Evolutionary conservation across 2,329 filamentous ascomycete species (phyloP).

Genomic region (Magnaporthiopsis rhizophila): DNA sequence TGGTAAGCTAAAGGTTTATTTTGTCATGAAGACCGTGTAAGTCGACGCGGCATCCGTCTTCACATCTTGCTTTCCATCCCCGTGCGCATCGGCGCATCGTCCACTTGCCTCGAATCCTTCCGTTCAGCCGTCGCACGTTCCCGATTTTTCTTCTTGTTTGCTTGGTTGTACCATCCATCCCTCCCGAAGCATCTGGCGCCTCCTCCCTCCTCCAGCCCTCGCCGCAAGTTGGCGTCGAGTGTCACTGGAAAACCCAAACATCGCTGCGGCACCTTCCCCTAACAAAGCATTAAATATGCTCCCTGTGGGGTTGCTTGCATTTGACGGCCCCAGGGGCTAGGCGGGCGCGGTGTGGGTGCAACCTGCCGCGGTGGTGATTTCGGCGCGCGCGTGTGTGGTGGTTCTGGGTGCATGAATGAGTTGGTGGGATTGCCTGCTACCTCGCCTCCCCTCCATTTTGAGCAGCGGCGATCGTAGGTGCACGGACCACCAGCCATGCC

Average conservation of each 20-base stretch:
- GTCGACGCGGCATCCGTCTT: neutral
- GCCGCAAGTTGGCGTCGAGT: neutral
- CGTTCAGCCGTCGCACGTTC: neutral
- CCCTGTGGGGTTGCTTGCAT: neutral
- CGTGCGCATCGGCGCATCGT: neutral
- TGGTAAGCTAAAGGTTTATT: neutral
- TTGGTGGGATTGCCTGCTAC: neutral
- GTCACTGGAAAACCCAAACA: neutral
- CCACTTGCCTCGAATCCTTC: neutral
- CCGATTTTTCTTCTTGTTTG: neutral
- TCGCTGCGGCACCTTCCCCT: neutral
- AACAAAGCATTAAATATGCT: neutral
- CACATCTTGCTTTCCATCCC: neutral
- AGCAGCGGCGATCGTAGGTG: neutral
- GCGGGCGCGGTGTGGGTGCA: neutral
- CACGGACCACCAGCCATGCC: neutral
- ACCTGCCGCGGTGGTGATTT: neutral
- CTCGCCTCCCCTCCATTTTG: neutral
- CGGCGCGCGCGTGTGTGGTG: no score
- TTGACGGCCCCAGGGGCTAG: neutral
- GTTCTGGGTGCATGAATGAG: neutral
- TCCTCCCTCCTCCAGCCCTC: neutral
- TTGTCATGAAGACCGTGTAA: neutral
- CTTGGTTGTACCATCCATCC: neutral
- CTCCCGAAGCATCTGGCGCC: neutral